A percentile compares a stretch with the other conserved stretches of the same genome.
These are phyloP conservation scores for Pythium dissotocum DNA, from an alignment of 352 stramenopile species.

Conservation along the genomic window DNA sequence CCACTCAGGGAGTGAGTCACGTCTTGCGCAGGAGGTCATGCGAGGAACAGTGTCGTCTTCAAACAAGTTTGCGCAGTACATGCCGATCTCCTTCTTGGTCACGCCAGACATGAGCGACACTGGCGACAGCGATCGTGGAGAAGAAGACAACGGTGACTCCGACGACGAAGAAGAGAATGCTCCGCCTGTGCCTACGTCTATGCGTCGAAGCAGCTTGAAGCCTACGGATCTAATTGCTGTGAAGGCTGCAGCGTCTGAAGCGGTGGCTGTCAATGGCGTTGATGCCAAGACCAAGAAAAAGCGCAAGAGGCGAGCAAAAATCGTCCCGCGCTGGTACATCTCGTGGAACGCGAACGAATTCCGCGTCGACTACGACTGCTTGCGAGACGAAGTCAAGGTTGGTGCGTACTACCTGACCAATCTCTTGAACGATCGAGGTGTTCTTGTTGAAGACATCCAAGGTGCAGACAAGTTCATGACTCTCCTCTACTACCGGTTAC, in stretches of 20 bases:
- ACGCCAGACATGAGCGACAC: conserved; percentile 71
- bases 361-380: conserved; percentile 69
- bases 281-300: conserved; percentile 57
- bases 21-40: conserved; percentile 66
- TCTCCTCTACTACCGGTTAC: conserved; percentile 82
- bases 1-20: conserved; percentile 60
- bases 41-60: conserved; percentile 79
- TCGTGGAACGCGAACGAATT: conserved; percentile 90
- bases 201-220: conserved; percentile 35
- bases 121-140: conserved; percentile 60
- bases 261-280: conserved; percentile 23
- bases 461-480: conserved; percentile 82
- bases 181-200: background rate
- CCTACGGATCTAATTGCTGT: conserved; percentile 21
- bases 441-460: conserved; percentile 79
- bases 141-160: conserved; percentile 58
- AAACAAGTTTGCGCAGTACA: conserved; percentile 76
- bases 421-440: conserved; percentile 76
- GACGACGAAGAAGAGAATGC: conserved; percentile 71
- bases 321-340: conserved; percentile 80
- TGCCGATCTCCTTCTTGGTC: conserved; percentile 78
- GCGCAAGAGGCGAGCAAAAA: conserved; percentile 65
- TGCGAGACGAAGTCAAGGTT: conserved; percentile 78
- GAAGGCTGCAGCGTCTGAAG: conserved; percentile 28
- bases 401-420: conserved; percentile 84